Base-by-base conservation (phyloP, 2,329 filamentous ascomycete species). In the Fusarium sterilihyphosum region DNA sequence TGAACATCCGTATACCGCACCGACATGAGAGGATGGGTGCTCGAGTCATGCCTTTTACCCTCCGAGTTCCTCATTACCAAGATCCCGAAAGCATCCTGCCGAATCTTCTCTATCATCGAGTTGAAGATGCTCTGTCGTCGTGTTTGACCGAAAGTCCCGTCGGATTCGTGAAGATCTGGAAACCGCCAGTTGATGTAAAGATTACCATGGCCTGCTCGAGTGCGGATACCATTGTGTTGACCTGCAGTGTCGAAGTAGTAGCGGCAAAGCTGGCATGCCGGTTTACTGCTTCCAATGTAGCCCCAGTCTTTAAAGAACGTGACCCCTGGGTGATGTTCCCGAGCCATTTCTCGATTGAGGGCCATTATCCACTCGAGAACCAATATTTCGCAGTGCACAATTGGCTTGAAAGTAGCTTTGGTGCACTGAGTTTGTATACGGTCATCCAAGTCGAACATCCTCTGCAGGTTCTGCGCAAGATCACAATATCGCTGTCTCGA, bases 271-370 rank as follows among this genome's bases (percentile, higher is more conserved):
- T 79, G 77, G 40, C 84, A 86, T 0, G 83, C 81, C 0, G 83
- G 83, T 70, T 86, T 86, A 73, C 83, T 84, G 35, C 76, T 78
- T 2, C 83, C 84, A n/a, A 86, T 83, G 61, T 85, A 85, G 20
- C 70, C 76, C 65, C 77, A 80, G 14, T 73, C 66, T 0, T 67
- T 46, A 64, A 82, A 85, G 76, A 83, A 85, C 1, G 41, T 41
- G 2, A 68, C 33, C 0, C 14, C 35, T 11, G 47, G 44, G 2
- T 57, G 57, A 62, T 50, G 57, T 9, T 18, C 5, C 18, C 1
- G 24, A 17, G 13, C 6, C 8, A 16, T 10, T 14, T 44, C 49
- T 3, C 81, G 6, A 43, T 67, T 65, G 20, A 41, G 52, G 14
- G 58, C 40, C 22, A 77, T 54, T 18, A 80, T 41, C 41, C 79